Percentiles rank a stretch among this genome's conserved stretches.
These are phyloP conservation scores for Stemphylium vesicarium DNA, from an alignment of 2,329 filamentous ascomycete genomes.

Conservation along the genomic window DNA sequence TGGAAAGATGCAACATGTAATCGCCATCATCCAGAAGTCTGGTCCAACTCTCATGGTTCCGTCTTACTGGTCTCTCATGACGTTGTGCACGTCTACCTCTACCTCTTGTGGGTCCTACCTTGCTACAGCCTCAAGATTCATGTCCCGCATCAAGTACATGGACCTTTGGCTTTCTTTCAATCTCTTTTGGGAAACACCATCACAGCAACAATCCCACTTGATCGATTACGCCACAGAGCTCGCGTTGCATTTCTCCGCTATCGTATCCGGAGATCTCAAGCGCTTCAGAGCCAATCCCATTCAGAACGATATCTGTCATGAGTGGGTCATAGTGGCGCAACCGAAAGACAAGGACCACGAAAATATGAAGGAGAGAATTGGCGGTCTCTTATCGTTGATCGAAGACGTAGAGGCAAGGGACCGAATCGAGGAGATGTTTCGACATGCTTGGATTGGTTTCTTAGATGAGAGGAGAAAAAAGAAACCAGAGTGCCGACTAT, in stretches of 20 bases:
- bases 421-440: constrained; percentile 9
- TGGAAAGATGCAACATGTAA: constrained; percentile 10
- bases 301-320: background rate
- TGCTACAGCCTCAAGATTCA: constrained; percentile 7
- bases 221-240: too few relatives aligned
- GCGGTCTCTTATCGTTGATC: too few relatives aligned
- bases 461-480: constrained; percentile 8
- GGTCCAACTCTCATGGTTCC: constrained; percentile 15
- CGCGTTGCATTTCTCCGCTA: background rate
- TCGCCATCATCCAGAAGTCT: constrained; percentile 20
- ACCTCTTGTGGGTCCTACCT: constrained; percentile 11
- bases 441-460: constrained; percentile 6
- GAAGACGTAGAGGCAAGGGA: too few relatives aligned
- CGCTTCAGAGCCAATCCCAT: constrained; percentile 3
- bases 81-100: constrained; percentile 6
- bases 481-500: constrained; percentile 11
- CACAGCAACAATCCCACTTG: too few relatives aligned
- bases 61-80: constrained; percentile 14
- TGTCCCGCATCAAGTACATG: constrained; percentile 7
- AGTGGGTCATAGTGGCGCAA: too few relatives aligned
- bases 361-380: too few relatives aligned
- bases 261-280: constrained; percentile 5
- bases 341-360: too few relatives aligned
- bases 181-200: too few relatives aligned
- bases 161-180: background rate